phyloP scores from a whole-genome alignment of 805 yeast species.

The Yarrowia porcina region DNA sequence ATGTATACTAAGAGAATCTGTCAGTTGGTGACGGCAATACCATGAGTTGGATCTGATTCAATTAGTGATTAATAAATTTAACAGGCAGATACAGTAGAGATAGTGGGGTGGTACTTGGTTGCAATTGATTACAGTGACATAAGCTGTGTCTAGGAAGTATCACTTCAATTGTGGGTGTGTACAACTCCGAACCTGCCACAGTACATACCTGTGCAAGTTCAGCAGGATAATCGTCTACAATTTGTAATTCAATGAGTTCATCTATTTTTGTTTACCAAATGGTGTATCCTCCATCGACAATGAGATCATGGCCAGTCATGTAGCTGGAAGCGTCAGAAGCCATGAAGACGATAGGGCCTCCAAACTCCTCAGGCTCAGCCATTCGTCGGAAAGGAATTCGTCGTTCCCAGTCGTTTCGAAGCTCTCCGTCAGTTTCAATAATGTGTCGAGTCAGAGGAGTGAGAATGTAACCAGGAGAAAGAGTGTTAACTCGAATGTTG shows the following conservation, averaged over 20 bases:
- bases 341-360: conserved; percentile 71
- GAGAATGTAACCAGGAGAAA: conserved; percentile 77
- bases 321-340: conserved; percentile 72
- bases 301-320: conserved; percentile 80
- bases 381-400: conserved; percentile 74
- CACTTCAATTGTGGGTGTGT: too few relatives aligned
- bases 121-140: too few relatives aligned
- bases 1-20: conserved; percentile 8
- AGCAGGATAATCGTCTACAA: too few relatives aligned
- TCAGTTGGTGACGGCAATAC: background rate
- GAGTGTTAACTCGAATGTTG: conserved; percentile 71
- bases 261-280: conserved; percentile 61
- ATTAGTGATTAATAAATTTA: background rate
- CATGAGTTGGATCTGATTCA: background rate
- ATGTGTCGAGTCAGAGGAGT: conserved; percentile 77
- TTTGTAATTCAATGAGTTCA: too few relatives aligned
- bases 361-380: conserved; percentile 82
- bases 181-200: too few relatives aligned
- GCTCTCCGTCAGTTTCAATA: conserved; percentile 45
- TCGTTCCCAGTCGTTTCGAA: conserved; percentile 70
- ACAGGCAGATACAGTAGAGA: background rate
- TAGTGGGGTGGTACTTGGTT: too few relatives aligned
- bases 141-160: too few relatives aligned
- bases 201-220: too few relatives aligned
- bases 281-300: conserved; percentile 84